Base-by-base conservation (phyloP, 2,329 filamentous ascomycete genomes). In the Ceratocystis ficicola region DNA sequence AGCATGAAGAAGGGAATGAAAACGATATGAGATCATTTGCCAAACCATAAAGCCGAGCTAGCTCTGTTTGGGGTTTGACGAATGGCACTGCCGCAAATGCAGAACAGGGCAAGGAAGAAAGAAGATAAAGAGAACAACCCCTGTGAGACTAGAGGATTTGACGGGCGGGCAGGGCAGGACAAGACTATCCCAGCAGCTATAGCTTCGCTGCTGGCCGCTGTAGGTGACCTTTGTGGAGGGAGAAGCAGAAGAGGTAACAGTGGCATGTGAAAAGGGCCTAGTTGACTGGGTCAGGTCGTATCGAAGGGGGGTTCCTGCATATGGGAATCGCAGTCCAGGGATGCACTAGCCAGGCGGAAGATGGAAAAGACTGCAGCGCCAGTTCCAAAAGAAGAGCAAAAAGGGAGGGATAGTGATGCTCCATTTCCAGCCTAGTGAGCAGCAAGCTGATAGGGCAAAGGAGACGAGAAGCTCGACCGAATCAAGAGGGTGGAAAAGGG, bases 11-110 rank as follows among this genome's bases (percentile, higher is more conserved):
- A 59, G 6, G n/a, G 55, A 36, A 59, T 36, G 55, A n/a, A 41
- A 59, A 30, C 32, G 55, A 59, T 59, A 59, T 59, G 55, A 59
- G 55, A n/a, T 36, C 28, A 59, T 59, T 59, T 59, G 8, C 7
- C 22, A 28, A 4, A 20, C 55, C 8, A 7, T 59, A 36, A 59
- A 59, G 28, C 25, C 55, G 55, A 59, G 25, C 20, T 10, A 28
- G 22, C 20, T 36, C 5, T 32, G 30, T 25, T 52, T 52, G 48
- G n/a, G 28, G 55, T 59, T 36, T 59, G 20, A 41, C 36, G 36
- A 52, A 28, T 52, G 48, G 48, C 48, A 22, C 32, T 12, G 2
- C 32, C 32, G 8, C 32, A 36, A 36, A 36, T 41, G 36, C 36
- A 41, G 36, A 41, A 15, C 20, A 52, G 5, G 46, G 48, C 48